phyloP scores from a whole-genome alignment of 257 asterid genomes.

The Nicotiana otophora region DNA sequence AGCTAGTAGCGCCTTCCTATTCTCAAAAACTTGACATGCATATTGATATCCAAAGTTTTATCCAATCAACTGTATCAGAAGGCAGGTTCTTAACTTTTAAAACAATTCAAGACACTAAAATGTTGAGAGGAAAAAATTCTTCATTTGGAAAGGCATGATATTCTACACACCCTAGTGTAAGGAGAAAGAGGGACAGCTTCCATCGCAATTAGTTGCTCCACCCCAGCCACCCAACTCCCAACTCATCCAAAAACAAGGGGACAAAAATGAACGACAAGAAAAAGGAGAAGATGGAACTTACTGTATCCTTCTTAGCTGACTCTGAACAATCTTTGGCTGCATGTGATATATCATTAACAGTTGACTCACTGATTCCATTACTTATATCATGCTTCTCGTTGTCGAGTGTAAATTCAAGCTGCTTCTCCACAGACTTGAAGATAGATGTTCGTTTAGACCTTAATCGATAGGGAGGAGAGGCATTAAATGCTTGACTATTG shows the following conservation, averaged over 20 bases:
- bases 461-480: slow-evolving; percentile 85
- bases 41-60: not conserved
- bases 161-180: not conserved
- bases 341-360: slow-evolving; percentile 35
- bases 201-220: not conserved
- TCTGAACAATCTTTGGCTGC: slow-evolving; percentile 43
- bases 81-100: not conserved
- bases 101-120: not conserved
- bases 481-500: slow-evolving; percentile 44
- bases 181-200: not conserved
- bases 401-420: slow-evolving; percentile 60
- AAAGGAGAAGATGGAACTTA: slow-evolving; percentile 15
- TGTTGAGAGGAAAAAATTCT: not conserved
- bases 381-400: slow-evolving; percentile 30
- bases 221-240: not conserved
- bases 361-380: slow-evolving; percentile 33
- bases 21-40: not conserved
- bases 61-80: not conserved
- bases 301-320: slow-evolving; percentile 44
- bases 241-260: not conserved
- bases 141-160: not conserved
- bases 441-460: slow-evolving; percentile 62
- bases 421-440: slow-evolving; percentile 79
- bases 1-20: not conserved
- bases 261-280: not conserved